These are phyloP conservation scores for Auriscalpium microsporum DNA, from an alignment of 768 basidiomycete species.

Conservation along the genomic window DNA sequence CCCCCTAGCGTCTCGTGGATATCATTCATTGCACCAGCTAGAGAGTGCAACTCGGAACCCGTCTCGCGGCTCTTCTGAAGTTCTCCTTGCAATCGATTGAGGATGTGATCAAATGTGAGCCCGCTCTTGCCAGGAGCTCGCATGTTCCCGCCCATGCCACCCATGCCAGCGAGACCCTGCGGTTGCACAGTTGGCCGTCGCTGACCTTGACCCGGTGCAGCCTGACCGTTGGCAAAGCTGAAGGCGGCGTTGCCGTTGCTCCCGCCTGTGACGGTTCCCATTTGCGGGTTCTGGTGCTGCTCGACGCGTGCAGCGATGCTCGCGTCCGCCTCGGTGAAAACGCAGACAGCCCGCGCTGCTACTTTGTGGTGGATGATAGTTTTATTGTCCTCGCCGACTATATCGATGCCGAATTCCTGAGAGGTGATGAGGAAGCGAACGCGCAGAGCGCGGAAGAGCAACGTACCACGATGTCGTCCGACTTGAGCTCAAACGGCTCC, in stretches of 20 bases:
- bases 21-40: constrained; percentile 78
- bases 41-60: constrained; percentile 69
- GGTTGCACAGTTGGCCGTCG: constrained; percentile 51
- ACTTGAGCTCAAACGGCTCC: constrained; percentile 88
- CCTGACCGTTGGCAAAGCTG: constrained; percentile 33
- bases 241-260: constrained; percentile 32
- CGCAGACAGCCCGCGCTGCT: constrained; percentile 86
- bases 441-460: constrained; percentile 3
- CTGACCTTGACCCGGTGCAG: constrained; percentile 29
- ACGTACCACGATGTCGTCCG: constrained; percentile 91
- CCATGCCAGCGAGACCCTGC: constrained; percentile 61
- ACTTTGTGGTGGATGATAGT: constrained; percentile 99
- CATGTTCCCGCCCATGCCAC: constrained; percentile 67
- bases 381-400: constrained; percentile 96
- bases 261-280: constrained; percentile 30
- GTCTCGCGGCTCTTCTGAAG: constrained; percentile 96
- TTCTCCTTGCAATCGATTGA: constrained; percentile 83
- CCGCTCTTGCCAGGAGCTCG: constrained; percentile 76
- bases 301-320: constrained; percentile 64
- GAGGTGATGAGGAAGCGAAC: background rate
- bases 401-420: constrained; percentile 99
- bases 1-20: constrained; percentile 90
- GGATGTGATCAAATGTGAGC: constrained; percentile 85
- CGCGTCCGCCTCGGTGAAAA: constrained; percentile 81
- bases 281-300: constrained; percentile 43